phyloP scores from a whole-genome alignment of 148 eudicot genomes.

The Hydrangea macrophylla region DNA sequence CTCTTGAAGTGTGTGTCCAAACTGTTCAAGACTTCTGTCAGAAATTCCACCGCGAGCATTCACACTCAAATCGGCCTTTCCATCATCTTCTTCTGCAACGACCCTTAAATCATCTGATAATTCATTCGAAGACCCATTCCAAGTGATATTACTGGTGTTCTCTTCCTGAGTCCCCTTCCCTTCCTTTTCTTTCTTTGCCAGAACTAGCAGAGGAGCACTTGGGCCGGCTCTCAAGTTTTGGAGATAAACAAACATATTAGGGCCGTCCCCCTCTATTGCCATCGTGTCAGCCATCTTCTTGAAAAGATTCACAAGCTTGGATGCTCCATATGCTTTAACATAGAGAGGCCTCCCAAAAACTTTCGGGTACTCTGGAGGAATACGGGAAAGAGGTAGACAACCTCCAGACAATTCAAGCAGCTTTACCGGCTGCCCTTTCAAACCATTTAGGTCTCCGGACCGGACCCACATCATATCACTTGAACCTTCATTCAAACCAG shows the following conservation, averaged over 20 bases:
- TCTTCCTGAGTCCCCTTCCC: slow-evolving; percentile 55
- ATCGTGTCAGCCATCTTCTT: slow-evolving; percentile 68
- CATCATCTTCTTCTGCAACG: too few species aligned
- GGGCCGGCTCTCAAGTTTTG: slow-evolving; percentile 37
- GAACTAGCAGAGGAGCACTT: slow-evolving; percentile 29
- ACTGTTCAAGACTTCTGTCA: slow-evolving; percentile 39
- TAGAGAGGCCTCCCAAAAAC: slow-evolving; percentile 71
- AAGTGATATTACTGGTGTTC: slow-evolving; percentile 26
- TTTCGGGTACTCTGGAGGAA: slow-evolving; percentile 78
- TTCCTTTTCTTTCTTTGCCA: slow-evolving; percentile 48
- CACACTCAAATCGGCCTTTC: slow-evolving; percentile 19
- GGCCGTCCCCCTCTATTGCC: slow-evolving; percentile 63
- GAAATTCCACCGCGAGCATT: slow-evolving; percentile 15
- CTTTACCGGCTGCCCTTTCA: slow-evolving; percentile 74
- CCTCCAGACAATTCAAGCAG: slow-evolving; percentile 76
- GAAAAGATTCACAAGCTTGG: slow-evolving; percentile 77
- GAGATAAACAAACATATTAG: slow-evolving; percentile 53
- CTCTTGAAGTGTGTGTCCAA: slow-evolving; percentile 81
- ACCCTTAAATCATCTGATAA: slow-evolving; percentile 69
- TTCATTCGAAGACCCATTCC: slow-evolving; percentile 68
- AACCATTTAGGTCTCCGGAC: slow-evolving; percentile 80
- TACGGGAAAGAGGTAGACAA: slow-evolving; percentile 54
- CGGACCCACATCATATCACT: slow-evolving; percentile 62
- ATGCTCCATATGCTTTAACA: slow-evolving; percentile 70
- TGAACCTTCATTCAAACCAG: slow-evolving; percentile 48